Percentiles rank a stretch among this genome's conserved stretches.
Conservation (phyloP, 495 filamentous ascomycete species). For the Xylaria castorea region DNA sequence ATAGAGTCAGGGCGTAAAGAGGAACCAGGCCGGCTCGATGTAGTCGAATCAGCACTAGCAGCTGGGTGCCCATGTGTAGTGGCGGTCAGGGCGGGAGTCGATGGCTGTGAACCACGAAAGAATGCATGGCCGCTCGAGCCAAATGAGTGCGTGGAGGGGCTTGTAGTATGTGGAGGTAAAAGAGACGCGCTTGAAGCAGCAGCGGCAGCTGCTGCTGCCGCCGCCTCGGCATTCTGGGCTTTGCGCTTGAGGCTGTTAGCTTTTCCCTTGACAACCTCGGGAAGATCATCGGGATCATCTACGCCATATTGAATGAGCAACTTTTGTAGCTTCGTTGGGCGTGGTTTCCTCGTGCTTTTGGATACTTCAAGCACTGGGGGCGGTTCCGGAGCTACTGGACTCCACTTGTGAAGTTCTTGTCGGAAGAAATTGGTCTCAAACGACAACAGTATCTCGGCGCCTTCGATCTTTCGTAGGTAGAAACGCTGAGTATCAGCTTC, state of each 20-base stretch:
- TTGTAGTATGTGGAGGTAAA: conserved; percentile 42
- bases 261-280: conserved; percentile 78
- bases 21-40: conserved; percentile 43
- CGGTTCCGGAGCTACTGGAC: conserved; percentile 83
- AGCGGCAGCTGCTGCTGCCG: conserved; percentile 40
- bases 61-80: conserved; percentile 45
- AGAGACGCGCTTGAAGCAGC: conserved; percentile 31
- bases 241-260: conserved; percentile 68
- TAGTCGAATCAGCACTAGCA: conserved; percentile 39
- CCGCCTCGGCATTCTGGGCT: conserved; percentile 52
- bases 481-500: conserved; percentile 93
- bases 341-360: conserved; percentile 93
- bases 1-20: conserved; percentile 42
- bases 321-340: conserved; percentile 97
- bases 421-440: conserved; percentile 97
- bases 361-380: conserved; percentile 85
- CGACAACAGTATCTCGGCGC: conserved; percentile 90
- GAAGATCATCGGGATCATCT: conserved; percentile 85
- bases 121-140: conserved; percentile 42
- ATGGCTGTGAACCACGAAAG: conserved; percentile 49
- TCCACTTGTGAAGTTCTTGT: conserved; percentile 95
- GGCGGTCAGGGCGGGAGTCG: conserved; percentile 46
- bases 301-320: conserved; percentile 88
- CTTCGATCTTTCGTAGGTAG: conserved; percentile 97
- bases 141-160: conserved; percentile 45